A percentile compares a stretch with the other conserved stretches of the same genome.
phyloP scores from a whole-genome alignment of 2,329 filamentous ascomycete species.

The Sclerotinia sclerotiorum region DNA sequence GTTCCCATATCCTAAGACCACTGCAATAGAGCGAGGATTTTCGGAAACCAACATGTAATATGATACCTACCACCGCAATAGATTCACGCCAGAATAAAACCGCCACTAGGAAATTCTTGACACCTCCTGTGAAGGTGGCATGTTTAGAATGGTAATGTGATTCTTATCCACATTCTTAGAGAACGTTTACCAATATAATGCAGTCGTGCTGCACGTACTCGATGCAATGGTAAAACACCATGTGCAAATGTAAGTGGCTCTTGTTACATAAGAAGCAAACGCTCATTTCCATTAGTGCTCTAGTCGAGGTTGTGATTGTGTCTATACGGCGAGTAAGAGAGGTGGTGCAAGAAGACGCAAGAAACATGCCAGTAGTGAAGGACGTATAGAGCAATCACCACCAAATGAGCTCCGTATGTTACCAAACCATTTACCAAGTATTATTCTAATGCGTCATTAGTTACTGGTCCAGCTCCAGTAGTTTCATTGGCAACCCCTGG shows the following conservation, averaged over 20 bases:
- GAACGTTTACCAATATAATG: conserved; percentile 2
- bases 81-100: conserved; percentile 22
- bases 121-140: conserved; percentile 51
- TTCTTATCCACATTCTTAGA: neutral
- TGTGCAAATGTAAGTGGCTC: conserved; percentile 46
- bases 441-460: neutral
- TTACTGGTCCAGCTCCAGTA: conserved; percentile 18
- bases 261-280: neutral
- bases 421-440: neutral
- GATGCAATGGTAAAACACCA: conserved; percentile 48
- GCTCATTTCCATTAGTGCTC: conserved; percentile 30
- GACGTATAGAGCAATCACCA: neutral
- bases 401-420: conserved; percentile 21
- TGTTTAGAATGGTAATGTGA: conserved; percentile 50
- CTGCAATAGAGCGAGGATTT: neutral
- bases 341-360: conserved; percentile 37
- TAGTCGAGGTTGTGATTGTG: conserved; percentile 37
- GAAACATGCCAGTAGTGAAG: conserved; percentile 19
- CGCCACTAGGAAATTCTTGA: conserved; percentile 35
- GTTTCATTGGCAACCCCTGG: conserved; percentile 18
- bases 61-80: conserved; percentile 12
- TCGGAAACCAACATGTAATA: conserved; percentile 1
- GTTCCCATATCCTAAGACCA: neutral
- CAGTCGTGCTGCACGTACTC: conserved; percentile 48
- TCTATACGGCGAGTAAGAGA: conserved; percentile 37